Base-by-base conservation (phyloP, 2,329 filamentous ascomycete genomes). In the Paramyrothecium sp. region DNA sequence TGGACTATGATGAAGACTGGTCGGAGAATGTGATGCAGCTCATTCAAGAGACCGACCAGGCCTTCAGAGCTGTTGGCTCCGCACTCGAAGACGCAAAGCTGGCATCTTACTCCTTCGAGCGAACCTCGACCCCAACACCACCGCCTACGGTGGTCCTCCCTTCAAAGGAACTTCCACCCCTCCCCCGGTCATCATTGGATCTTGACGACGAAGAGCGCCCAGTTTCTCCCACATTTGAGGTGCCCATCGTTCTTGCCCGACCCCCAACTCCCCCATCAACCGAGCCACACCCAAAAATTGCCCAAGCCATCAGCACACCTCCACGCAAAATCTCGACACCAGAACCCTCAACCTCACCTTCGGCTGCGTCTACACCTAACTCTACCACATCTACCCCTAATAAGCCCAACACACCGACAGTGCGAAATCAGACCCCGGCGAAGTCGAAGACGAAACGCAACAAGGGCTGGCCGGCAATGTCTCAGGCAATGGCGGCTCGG, bases 1-100 rank as follows among this genome's bases (percentile, higher is more conserved):
- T 44, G 3, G 38, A 44, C 38, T 19, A 53, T 22, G 56, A 57
- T 59, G 61, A 61, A 38, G 58, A 58, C 44, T 65, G 72, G 61
- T 73, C 71, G 13, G 69, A 75, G 44, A 74, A 74, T 56, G 69
- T 80, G 3, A 73, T 78, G 54, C 71, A 77, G 59, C 72, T 84
- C 59, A 79, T 81, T 51, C 70, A 72, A 59, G 76, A 83, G 63
- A 77, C 80, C 3, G 80, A 84, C 58, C 73, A 78, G 56, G 79
- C 81, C 26, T 83, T 83, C 67, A 73, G 75, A 65, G 73, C 75
- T 13, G 75, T 80, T 22, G 76, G 73, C 3, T 70, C 67, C 53
- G 74, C 75, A 19, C 67, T 82, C 44, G 70, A 69, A 38, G 72
- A 79, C 54, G 71, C 73, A 19, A 69, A 69, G 56, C 58, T 68